phyloP scores from a whole-genome alignment of 805 yeast genomes.

The Schwanniomyces yamadae region DNA sequence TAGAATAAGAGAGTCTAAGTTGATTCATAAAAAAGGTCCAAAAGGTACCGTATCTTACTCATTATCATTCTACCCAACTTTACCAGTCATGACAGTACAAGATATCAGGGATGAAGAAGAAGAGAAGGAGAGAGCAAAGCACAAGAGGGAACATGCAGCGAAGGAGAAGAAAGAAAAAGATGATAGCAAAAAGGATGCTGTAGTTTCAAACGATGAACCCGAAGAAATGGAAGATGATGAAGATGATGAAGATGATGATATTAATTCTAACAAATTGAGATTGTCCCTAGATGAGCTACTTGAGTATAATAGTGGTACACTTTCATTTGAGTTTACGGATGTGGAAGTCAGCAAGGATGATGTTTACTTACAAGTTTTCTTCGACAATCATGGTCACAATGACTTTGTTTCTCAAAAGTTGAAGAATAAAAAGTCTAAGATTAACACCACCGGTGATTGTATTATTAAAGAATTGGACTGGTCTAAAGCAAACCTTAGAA shows the following conservation, averaged over 20 bases:
- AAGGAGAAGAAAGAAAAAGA: slow-evolving; percentile 20
- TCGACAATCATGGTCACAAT: slow-evolving; percentile 72
- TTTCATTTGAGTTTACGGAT: slow-evolving; percentile 63
- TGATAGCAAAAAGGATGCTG: slow-evolving; percentile 9
- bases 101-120: slow-evolving; percentile 61
- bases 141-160: slow-evolving; percentile 25
- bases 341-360: slow-evolving; percentile 56
- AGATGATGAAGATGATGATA: slow-evolving; percentile 37
- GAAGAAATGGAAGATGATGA: slow-evolving; percentile 15
- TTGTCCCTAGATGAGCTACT: slow-evolving; percentile 59
- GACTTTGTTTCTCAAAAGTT: slow-evolving; percentile 58
- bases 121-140: slow-evolving; percentile 32
- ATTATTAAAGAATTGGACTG: slow-evolving; percentile 73
- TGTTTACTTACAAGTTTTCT: slow-evolving; percentile 68
- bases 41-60: slow-evolving; percentile 77
- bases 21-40: slow-evolving; percentile 76
- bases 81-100: slow-evolving; percentile 75
- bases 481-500: slow-evolving; percentile 63
- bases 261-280: slow-evolving; percentile 36
- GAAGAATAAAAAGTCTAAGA: slow-evolving; percentile 35
- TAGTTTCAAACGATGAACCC: slow-evolving; percentile 7
- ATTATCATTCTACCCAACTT: slow-evolving; percentile 78
- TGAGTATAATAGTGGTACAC: slow-evolving; percentile 69
- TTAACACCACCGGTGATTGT: slow-evolving; percentile 64
- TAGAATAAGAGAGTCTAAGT: slow-evolving; percentile 56